Base-by-base conservation (phyloP, 2,329 filamentous ascomycete genomes). In the Cadophora gregata region DNA sequence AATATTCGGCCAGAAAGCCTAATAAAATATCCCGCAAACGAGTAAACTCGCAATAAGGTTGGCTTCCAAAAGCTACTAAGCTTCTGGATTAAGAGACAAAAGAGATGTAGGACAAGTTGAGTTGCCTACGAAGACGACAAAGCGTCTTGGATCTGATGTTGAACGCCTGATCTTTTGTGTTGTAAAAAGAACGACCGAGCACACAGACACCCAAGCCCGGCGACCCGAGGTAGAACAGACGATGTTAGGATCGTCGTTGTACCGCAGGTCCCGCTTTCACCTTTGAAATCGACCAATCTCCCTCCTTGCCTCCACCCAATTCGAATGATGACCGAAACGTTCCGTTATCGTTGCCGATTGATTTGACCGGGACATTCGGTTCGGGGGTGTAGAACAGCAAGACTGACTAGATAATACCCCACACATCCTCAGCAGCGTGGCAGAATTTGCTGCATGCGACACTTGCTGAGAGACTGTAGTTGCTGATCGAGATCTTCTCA, bases 391-490 rank as follows among this genome's bases (percentile, higher is more conserved):
- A 29, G 51, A 66, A 62, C 36, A 63, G 33, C 67, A 48, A 64
- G 63, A 63, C 55, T 60, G 62, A 63, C 85, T 89, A 99, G 76
- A 97, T 87, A 74, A 99, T 92, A 77, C 93, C 89, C 96, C 96
- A 99, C 42, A 91, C 90, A 79, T 99, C 96, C 81, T 99, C 96
- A 51, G 94, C 95, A 48, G 95, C 96, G 80, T 99, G 96, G 81
- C 96, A 98, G 84, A 99, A 98, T 81, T 98, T 99, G 88, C 95
- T 97, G 86, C 96, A 99, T 51, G 96, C 95, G 69, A 99, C 96
- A 83, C 95, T 98, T 69, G 96, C 96, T 77, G 93, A 97, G 70
- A 99, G 85, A 77, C 94, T 97, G 85, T 92, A 99, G 80, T 97
- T 97, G 85, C 95, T 98, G 82, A 99, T 98, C 75, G 92, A 93